These are phyloP conservation scores for Chalara sp. DNA, from an alignment of 2,329 filamentous ascomycete species.

Conservation along the genomic window DNA sequence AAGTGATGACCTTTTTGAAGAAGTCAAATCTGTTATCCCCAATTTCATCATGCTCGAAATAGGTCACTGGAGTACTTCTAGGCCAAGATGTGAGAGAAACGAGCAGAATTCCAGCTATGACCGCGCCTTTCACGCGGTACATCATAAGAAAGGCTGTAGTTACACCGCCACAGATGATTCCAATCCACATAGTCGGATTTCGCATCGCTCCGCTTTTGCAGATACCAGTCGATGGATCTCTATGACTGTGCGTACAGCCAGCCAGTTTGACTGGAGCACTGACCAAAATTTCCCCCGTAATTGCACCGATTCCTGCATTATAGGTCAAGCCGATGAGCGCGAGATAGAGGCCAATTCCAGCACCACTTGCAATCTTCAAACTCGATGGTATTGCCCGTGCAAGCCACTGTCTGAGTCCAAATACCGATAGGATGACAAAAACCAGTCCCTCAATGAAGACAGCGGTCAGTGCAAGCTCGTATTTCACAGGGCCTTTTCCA, in stretches of 20 bases:
- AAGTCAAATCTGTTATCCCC: conserved; percentile 73
- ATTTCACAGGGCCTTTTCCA: conserved; percentile 67
- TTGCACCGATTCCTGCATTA: conserved; percentile 72
- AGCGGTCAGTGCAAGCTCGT: conserved; percentile 70
- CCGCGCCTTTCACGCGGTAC: conserved; percentile 80
- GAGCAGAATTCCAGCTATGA: conserved; percentile 75
- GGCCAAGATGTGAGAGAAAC: conserved; percentile 90
- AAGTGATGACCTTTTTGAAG: conserved; percentile 81
- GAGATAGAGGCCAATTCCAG: conserved; percentile 75
- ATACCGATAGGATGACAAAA: conserved; percentile 71
- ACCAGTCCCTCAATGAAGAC: conserved; percentile 86
- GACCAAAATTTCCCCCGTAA: conserved; percentile 51
- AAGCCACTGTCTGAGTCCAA: conserved; percentile 83
- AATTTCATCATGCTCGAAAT: conserved; percentile 66
- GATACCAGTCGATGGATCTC: conserved; percentile 36
- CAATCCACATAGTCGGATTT: conserved; percentile 78
- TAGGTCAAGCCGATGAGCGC: conserved; percentile 70
- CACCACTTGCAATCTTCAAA: conserved; percentile 81
- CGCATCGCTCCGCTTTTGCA: conserved; percentile 72
- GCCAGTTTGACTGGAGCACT: conserved; percentile 68
- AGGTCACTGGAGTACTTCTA: conserved; percentile 66
- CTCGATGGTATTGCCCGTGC: conserved; percentile 75
- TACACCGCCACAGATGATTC: conserved; percentile 79
- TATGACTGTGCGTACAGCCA: conserved; percentile 34
- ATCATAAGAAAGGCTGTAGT: conserved; percentile 75